A percentile compares a stretch with the other conserved stretches of the same genome.
These are phyloP conservation scores for Brettanomyces nanus DNA, from an alignment of 805 yeast species.

Conservation along the genomic window DNA sequence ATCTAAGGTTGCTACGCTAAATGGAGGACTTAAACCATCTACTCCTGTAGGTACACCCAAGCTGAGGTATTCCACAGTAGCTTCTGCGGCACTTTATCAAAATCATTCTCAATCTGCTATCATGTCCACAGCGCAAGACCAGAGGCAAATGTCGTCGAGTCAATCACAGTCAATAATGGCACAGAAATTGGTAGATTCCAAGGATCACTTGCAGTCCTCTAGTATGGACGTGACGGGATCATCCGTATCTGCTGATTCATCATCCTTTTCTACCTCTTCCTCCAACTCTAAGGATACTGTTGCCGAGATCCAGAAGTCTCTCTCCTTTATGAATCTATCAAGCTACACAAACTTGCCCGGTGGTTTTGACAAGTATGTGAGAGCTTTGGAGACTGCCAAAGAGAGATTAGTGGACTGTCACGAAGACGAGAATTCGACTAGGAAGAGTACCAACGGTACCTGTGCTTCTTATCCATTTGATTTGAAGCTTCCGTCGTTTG, in stretches of 20 bases:
- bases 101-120: background rate
- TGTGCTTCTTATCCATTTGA: slow-evolving; percentile 16
- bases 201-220: background rate
- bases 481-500: slow-evolving; percentile 46
- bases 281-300: background rate
- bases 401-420: slow-evolving; percentile 16
- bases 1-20: slow-evolving; percentile 4
- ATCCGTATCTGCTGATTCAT: background rate
- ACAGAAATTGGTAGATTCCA: background rate
- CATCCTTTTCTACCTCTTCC: background rate
- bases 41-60: slow-evolving; percentile 31
- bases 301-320: slow-evolving; percentile 6
- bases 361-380: slow-evolving; percentile 18
- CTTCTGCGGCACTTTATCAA: slow-evolving; percentile 18
- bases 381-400: slow-evolving; percentile 25
- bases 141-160: background rate
- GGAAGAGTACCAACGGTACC: slow-evolving; percentile 3
- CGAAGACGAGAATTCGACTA: slow-evolving; percentile 24
- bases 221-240: background rate
- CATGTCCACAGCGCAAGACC: background rate
- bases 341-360: slow-evolving; percentile 20
- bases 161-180: background rate
- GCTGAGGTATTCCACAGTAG: slow-evolving; percentile 28
- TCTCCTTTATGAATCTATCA: slow-evolving; percentile 16
- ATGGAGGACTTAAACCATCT: slow-evolving; percentile 18